A percentile compares a stretch with the other conserved stretches of the same genome.
Evolutionary conservation across 352 stramenopile genomes (phyloP).

Genomic region (Elongisporangium anandrum): DNA sequence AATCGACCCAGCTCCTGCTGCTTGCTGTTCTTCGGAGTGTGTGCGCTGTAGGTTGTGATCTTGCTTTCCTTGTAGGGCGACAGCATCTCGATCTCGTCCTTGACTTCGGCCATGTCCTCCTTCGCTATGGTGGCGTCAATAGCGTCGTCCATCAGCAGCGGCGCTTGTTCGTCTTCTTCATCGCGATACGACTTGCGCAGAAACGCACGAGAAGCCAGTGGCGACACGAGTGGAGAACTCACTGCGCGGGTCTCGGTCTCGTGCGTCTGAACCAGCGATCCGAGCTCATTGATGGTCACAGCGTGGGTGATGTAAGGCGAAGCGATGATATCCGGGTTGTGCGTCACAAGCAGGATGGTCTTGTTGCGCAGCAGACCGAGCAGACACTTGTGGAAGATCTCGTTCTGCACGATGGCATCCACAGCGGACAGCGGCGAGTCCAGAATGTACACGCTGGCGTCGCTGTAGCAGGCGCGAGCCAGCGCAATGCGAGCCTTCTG

Average conservation of each 20-base stretch:
- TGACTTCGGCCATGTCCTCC: conserved; percentile 11
- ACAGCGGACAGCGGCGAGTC: conserved; percentile 42
- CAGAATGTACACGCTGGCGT: conserved; percentile 38
- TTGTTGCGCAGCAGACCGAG: conserved; percentile 40
- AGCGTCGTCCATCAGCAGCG: conserved; percentile 7
- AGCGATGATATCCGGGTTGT: conserved; percentile 44
- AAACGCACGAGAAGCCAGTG: conserved; percentile 9
- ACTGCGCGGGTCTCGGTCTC: conserved; percentile 5
- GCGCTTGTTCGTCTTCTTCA: conserved; percentile 3
- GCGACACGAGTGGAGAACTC: conserved; percentile 17
- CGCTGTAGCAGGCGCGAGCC: conserved; percentile 55
- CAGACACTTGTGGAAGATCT: conserved; percentile 76
- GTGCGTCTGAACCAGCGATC: conserved; percentile 11
- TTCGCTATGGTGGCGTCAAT: conserved; percentile 8
- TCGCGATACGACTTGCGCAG: conserved; percentile 7
- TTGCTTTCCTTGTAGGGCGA: conserved; percentile 12
- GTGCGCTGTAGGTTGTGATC: background rate
- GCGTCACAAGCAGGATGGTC: conserved; percentile 52
- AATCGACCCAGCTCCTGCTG: conserved; percentile 18
- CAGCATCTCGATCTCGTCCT: conserved; percentile 20
- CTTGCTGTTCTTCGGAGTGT: conserved; percentile 1
- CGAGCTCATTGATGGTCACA: conserved; percentile 20
- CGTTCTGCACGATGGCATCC: conserved; percentile 59
- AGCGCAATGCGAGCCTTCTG: conserved; percentile 60
- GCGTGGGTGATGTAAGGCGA: conserved; percentile 19